A percentile compares a stretch with the other conserved stretches of the same genome.
These are phyloP conservation scores for Daedaleopsis nitida DNA, from an alignment of 768 basidiomycete species.

Conservation along the genomic window DNA sequence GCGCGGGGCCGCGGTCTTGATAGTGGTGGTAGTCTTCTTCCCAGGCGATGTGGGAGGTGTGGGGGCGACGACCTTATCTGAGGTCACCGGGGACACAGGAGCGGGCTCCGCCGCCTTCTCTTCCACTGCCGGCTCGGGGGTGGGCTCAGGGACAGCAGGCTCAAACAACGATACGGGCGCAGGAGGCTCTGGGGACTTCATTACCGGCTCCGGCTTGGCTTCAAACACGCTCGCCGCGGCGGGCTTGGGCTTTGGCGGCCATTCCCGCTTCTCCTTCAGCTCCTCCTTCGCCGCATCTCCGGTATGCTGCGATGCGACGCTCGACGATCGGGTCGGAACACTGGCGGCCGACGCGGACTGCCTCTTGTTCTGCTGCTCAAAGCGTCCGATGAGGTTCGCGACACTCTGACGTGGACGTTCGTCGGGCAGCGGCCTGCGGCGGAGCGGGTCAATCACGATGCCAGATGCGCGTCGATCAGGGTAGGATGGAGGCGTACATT, in stretches of 20 bases:
- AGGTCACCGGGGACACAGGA: conserved; percentile 11
- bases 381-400: conserved; percentile 88
- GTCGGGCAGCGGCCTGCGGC: conserved; percentile 77
- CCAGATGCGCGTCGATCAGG: conserved; percentile 19
- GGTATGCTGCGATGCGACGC: conserved; percentile 62
- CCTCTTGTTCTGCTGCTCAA: conserved; percentile 80
- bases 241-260: conserved; percentile 52
- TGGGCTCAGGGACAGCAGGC: conserved; percentile 6
- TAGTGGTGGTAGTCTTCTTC: conserved; percentile 15
- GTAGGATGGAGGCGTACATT: conserved; percentile 20
- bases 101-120: conserved; percentile 16
- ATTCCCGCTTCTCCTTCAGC: conserved; percentile 71
- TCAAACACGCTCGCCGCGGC: conserved; percentile 1
- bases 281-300: conserved; percentile 71
- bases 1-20: conserved; percentile 19
- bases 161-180: conserved; percentile 8
- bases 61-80: conserved; percentile 11
- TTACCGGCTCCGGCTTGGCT: not conserved
- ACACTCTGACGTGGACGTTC: conserved; percentile 86
- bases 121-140: conserved; percentile 3
- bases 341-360: conserved; percentile 41
- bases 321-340: conserved; percentile 58
- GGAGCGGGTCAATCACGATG: conserved; percentile 14
- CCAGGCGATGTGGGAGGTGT: conserved; percentile 14
- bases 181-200: conserved; percentile 17